Evolutionary conservation across 192 early-diverging fungal species (phyloP).

Genomic region (Coemansia sp.): DNA sequence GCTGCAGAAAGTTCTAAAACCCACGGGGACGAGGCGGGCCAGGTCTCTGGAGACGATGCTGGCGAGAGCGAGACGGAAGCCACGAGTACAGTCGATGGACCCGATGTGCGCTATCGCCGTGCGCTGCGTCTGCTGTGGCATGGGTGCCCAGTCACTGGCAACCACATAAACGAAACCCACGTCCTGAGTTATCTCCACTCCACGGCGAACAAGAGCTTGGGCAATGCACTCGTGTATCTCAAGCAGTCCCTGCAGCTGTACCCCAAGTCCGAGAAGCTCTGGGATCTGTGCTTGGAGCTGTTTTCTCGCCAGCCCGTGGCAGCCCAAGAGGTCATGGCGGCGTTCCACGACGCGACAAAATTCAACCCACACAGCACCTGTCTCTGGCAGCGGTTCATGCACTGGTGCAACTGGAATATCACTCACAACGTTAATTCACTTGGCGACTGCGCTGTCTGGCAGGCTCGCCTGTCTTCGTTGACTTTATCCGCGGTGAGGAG

Average conservation of each 20-base stretch:
- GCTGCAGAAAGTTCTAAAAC: too few relatives aligned
- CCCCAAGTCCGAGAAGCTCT: conserved; percentile 41
- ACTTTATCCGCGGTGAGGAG: conserved; percentile 25
- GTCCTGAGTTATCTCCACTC: conserved; percentile 6
- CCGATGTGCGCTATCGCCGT: conserved; percentile 12
- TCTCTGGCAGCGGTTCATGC: conserved; percentile 40
- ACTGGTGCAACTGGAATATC: conserved; percentile 41
- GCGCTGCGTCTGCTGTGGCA: conserved; percentile 22
- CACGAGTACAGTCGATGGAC: background rate
- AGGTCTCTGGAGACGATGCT: background rate
- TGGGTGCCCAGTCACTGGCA: conserved; percentile 5
- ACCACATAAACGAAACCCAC: conserved; percentile 3
- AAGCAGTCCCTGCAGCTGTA: conserved; percentile 22
- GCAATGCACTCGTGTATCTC: conserved; percentile 24
- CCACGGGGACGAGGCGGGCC: conserved; percentile 3
- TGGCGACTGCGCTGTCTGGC: conserved; percentile 16
- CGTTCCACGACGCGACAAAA: conserved; percentile 44
- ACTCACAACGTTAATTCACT: background rate
- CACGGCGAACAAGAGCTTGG: conserved; percentile 19
- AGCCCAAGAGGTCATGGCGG: conserved; percentile 25
- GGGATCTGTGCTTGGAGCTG: conserved; percentile 50
- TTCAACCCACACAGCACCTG: conserved; percentile 28
- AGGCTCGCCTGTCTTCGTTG: conserved; percentile 21
- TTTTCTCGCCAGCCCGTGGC: conserved; percentile 28
- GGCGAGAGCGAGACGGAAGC: background rate